Percentiles rank a stretch among this genome's conserved stretches.
Conservation (phyloP, 2,329 filamentous ascomycete genomes). For the Penicillium occitanis region DNA sequence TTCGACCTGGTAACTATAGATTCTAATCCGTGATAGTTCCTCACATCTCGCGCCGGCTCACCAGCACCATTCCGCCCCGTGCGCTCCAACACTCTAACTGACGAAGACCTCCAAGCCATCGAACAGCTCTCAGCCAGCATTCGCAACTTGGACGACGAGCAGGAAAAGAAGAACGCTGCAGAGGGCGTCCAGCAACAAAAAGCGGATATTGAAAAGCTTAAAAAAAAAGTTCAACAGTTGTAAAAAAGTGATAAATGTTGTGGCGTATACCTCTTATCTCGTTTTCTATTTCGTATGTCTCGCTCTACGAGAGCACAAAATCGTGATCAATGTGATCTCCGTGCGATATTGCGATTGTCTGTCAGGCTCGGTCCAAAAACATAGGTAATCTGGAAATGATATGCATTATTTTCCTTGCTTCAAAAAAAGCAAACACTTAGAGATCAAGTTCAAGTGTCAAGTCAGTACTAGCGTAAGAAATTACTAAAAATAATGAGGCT, state of each 20-base stretch:
- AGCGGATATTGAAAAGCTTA: constrained; percentile 41
- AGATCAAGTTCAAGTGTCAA: too few relatives aligned
- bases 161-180: constrained; percentile 24
- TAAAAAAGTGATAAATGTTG: constrained; percentile 23
- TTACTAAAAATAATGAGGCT: neutral
- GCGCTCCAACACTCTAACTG: constrained; percentile 53
- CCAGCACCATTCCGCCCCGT: constrained; percentile 63
- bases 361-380: neutral
- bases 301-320: neutral
- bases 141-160: constrained; percentile 21
- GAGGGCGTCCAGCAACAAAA: constrained; percentile 32
- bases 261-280: constrained; percentile 5
- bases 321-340: neutral
- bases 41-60: constrained; percentile 67
- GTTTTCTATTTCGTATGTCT: neutral
- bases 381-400: neutral
- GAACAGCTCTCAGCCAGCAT: constrained; percentile 38
- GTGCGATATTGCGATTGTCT: neutral
- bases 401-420: too few relatives aligned
- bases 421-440: too few relatives aligned
- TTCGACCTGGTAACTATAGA: neutral
- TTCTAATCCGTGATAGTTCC: constrained; percentile 52
- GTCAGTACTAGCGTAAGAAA: neutral
- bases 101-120: constrained; percentile 46
- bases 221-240: constrained; percentile 36